Conservation (phyloP, 2,329 filamentous ascomycete species). For the Orbilia brochopaga region DNA sequence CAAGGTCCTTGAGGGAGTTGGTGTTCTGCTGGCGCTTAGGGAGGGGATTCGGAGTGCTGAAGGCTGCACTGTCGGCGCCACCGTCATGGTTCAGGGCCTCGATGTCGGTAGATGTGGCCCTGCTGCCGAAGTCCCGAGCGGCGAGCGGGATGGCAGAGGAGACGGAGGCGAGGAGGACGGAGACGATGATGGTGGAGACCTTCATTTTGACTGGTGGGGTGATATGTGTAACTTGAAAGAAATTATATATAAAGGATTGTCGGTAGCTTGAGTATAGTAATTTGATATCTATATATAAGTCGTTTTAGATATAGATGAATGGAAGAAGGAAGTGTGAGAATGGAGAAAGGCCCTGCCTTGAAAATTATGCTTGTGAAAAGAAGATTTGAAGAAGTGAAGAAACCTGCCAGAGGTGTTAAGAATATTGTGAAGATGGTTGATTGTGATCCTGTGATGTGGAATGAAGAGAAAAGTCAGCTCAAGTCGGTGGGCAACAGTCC, state of each 20-base stretch:
- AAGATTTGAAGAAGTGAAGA: conserved; percentile 21
- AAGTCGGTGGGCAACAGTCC: conserved; percentile 1
- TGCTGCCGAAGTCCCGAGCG: conserved; percentile 18
- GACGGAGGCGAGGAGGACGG: conserved; percentile 41
- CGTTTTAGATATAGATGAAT: neutral
- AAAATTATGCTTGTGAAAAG: neutral
- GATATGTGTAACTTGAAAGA: neutral
- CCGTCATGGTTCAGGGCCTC: conserved; percentile 2
- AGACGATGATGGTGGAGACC: conserved; percentile 27
- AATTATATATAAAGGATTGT: conserved; percentile 1
- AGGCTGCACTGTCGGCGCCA: neutral
- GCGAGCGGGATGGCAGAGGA: conserved; percentile 35
- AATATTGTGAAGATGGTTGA: conserved; percentile 19
- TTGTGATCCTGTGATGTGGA: conserved; percentile 27
- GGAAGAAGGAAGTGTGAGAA: neutral
- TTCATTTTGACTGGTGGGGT: conserved; percentile 33
- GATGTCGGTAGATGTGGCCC: conserved; percentile 26
- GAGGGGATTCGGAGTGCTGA: conserved; percentile 1
- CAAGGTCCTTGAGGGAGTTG: conserved; percentile 24
- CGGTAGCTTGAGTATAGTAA: neutral
- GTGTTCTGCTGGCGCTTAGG: conserved; percentile 29
- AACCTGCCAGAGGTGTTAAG: conserved; percentile 49
- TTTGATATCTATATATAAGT: neutral
- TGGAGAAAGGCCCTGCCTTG: conserved; percentile 3
- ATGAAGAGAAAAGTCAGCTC: conserved; percentile 16